Percentiles rank a stretch among this genome's conserved stretches.
Evolutionary conservation across 768 basidiomycete genomes (phyloP).

Genomic region (Pulveroboletus sp.): DNA sequence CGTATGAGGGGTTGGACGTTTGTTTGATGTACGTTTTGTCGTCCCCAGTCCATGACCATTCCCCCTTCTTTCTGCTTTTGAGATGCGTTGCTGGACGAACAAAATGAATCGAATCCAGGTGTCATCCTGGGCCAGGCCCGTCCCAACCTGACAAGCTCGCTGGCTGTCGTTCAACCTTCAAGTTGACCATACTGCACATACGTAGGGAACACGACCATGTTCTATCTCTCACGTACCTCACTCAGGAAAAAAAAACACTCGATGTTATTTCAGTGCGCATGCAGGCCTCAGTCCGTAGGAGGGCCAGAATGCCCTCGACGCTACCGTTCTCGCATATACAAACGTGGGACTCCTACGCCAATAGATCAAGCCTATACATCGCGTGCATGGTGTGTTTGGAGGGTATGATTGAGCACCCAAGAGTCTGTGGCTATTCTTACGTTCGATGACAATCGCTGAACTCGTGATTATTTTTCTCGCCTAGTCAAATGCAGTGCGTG

Average conservation of each 20-base stretch:
- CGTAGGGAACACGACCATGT: constrained; percentile 39
- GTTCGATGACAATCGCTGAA: background rate
- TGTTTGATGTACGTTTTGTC: constrained; percentile 69
- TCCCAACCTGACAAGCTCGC: constrained; percentile 56
- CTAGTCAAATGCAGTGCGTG: constrained; percentile 67
- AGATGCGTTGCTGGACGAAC: background rate
- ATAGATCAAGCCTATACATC: constrained; percentile 70
- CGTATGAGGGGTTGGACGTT: constrained; percentile 68
- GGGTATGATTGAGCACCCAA: constrained; percentile 73
- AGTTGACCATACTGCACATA: constrained; percentile 69
- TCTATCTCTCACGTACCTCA: background rate
- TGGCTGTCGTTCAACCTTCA: constrained; percentile 56
- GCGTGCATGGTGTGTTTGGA: constrained; percentile 76
- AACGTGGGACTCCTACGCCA: constrained; percentile 77
- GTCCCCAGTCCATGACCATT: background rate
- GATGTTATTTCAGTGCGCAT: constrained; percentile 51
- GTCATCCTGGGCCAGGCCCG: constrained; percentile 78
- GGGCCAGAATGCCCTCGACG: constrained; percentile 78
- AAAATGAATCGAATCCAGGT: constrained; percentile 43
- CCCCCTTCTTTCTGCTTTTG: too few species aligned
- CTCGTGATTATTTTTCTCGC: background rate
- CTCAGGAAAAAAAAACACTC: too few species aligned
- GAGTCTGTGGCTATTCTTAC: constrained; percentile 39
- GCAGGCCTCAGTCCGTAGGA: constrained; percentile 85
- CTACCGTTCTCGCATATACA: constrained; percentile 77